Evolutionary conservation across 1,284 basidiomycete genomes (phyloP).

Genomic region (Ganoderma multipileum): DNA sequence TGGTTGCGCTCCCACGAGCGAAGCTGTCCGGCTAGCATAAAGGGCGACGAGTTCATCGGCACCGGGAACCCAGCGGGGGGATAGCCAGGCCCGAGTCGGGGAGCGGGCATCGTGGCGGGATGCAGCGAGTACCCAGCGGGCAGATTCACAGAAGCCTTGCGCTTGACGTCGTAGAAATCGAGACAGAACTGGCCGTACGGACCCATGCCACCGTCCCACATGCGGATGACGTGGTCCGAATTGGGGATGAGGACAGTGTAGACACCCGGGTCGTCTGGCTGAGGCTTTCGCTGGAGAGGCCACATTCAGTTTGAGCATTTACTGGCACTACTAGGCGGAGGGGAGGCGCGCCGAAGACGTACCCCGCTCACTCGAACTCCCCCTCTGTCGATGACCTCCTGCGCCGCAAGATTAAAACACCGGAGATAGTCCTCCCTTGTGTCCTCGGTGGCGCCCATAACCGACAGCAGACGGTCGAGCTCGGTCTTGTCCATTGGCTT

Average conservation of each 20-base stretch:
- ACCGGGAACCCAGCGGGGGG: background rate
- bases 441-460: background rate
- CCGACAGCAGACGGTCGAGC: background rate
- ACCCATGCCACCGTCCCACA: slow-evolving; percentile 19
- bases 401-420: background rate
- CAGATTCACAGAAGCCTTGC: slow-evolving; percentile 10
- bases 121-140: slow-evolving; percentile 10
- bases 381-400: background rate
- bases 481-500: background rate
- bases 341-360: background rate
- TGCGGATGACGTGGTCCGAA: slow-evolving; percentile 9
- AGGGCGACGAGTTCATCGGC: too few relatives aligned
- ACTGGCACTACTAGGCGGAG: too few relatives aligned
- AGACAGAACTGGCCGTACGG: slow-evolving; percentile 14
- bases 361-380: background rate
- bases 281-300: slow-evolving; percentile 2
- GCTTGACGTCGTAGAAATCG: slow-evolving; percentile 14
- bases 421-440: background rate
- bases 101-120: background rate
- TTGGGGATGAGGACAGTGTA: slow-evolving; percentile 9
- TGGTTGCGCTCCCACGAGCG: slow-evolving; percentile 12
- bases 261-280: background rate
- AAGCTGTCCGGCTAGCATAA: background rate
- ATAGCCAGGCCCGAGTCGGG: background rate
- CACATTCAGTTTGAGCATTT: background rate